phyloP scores from a whole-genome alignment of 495 filamentous ascomycete genomes.

The Aspergillus taichungensis region DNA sequence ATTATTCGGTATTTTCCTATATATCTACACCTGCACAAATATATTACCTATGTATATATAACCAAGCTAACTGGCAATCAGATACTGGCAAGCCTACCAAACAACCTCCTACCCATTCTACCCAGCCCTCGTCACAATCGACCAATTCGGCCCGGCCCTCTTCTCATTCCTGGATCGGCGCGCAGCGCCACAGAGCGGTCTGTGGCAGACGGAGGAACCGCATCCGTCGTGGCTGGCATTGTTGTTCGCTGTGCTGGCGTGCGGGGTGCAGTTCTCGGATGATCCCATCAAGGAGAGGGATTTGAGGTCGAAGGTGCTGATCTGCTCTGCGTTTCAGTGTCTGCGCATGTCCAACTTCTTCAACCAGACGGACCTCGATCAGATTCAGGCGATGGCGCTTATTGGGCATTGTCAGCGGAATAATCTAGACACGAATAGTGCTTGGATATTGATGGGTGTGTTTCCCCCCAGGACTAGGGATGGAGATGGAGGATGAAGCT shows the following conservation, averaged over 20 bases:
- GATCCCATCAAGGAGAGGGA: slow-evolving; percentile 46
- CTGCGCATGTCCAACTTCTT: slow-evolving; percentile 46
- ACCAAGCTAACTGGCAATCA: not conserved
- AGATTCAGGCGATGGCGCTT: slow-evolving; percentile 40
- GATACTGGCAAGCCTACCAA: slow-evolving; percentile 20
- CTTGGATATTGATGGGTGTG: slow-evolving; percentile 40
- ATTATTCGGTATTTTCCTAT: slow-evolving; percentile 21
- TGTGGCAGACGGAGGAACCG: not conserved
- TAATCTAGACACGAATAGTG: slow-evolving; percentile 45
- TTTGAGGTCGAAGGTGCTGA: slow-evolving; percentile 41
- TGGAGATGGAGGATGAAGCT: not conserved
- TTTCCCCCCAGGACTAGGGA: not conserved
- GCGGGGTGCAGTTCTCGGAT: slow-evolving; percentile 62
- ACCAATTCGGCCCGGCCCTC: slow-evolving; percentile 11
- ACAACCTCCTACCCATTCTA: slow-evolving; percentile 16
- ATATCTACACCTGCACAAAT: too few species aligned
- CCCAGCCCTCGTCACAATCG: slow-evolving; percentile 11
- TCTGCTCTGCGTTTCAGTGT: slow-evolving; percentile 46
- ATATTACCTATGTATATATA: too few species aligned
- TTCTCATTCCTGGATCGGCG: slow-evolving; percentile 15
- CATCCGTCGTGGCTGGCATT: slow-evolving; percentile 14
- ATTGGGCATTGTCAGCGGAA: slow-evolving; percentile 43
- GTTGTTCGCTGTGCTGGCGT: slow-evolving; percentile 65
- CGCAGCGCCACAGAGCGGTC: not conserved
- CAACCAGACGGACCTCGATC: slow-evolving; percentile 35